Percentiles rank a stretch among this genome's conserved stretches.
Conservation (phyloP, 2,329 filamentous ascomycete species). For the Botryotinia globosa region DNA sequence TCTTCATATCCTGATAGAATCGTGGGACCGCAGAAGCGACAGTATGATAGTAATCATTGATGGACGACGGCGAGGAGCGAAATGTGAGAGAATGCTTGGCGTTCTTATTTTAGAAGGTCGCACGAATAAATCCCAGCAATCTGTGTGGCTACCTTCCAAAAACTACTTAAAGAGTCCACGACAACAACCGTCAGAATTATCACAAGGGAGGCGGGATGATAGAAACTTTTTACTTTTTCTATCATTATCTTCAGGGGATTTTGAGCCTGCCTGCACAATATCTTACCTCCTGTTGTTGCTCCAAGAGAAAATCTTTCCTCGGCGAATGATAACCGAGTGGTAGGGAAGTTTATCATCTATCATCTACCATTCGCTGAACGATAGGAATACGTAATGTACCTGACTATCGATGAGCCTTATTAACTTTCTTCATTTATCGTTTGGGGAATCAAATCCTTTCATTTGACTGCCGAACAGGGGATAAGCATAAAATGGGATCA, state of each 20-base stretch:
- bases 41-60: not conserved
- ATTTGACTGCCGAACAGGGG: conserved; percentile 20
- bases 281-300: not conserved
- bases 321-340: not conserved
- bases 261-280: conserved; percentile 6
- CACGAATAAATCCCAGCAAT: not conserved
- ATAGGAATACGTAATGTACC: conserved; percentile 10
- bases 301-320: not conserved
- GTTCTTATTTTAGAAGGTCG: conserved; percentile 17
- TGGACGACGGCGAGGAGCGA: conserved; percentile 17
- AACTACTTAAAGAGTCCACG: not conserved
- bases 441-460: conserved; percentile 5
- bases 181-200: not conserved
- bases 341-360: not conserved
- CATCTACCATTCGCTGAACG: not conserved
- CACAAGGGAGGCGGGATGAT: not conserved
- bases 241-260: not conserved
- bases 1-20: not conserved
- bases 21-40: not conserved
- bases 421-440: not conserved
- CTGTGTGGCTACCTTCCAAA: conserved; percentile 9
- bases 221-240: not conserved
- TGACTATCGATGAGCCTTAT: conserved; percentile 12
- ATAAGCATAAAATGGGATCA: conserved; percentile 6
- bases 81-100: not conserved